Conservation (phyloP, 768 basidiomycete genomes). For the Pleurotus tuber-regium region DNA sequence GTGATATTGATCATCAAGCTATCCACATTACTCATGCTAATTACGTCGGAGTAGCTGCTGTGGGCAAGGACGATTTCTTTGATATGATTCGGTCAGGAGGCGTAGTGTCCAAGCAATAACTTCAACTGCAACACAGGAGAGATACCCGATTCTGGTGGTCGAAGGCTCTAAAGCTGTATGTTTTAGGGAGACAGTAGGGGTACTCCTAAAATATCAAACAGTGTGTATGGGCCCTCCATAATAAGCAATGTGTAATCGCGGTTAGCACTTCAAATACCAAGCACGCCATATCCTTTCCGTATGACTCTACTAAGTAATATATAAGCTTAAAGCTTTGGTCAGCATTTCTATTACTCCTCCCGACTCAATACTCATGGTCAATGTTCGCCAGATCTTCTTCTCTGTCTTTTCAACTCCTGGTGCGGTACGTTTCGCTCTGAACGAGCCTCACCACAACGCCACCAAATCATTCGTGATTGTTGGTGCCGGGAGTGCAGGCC, state of each 20-base stretch:
- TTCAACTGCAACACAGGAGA: too few species aligned
- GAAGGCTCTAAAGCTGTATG: too few species aligned
- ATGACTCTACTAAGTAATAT: conserved; percentile 16
- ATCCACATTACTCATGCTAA: background rate
- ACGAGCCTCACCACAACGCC: conserved; percentile 9
- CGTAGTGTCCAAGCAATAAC: conserved; percentile 71
- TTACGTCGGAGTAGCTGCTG: conserved; percentile 36
- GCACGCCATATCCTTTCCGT: conserved; percentile 21
- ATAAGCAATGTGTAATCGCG: background rate
- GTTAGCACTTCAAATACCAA: conserved; percentile 9
- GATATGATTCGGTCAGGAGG: conserved; percentile 82
- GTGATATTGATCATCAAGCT: conserved; percentile 33
- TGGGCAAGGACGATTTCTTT: conserved; percentile 76
- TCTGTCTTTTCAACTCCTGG: conserved; percentile 15
- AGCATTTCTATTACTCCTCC: too few species aligned
- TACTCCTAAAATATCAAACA: too few species aligned
- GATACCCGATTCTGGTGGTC: too few species aligned
- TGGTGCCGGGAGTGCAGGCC: conserved; percentile 55
- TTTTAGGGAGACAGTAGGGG: too few species aligned
- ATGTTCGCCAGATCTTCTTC: conserved; percentile 21
- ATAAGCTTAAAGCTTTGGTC: too few species aligned
- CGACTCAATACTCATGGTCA: conserved; percentile 20
- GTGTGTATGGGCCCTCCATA: conserved; percentile 3
- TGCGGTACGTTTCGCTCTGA: conserved; percentile 6
- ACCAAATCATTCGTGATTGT: conserved; percentile 54